Percentiles rank a stretch among this genome's conserved stretches.
phyloP scores from a whole-genome alignment of 2,329 filamentous ascomycete species.

The Monosporascus sp. region DNA sequence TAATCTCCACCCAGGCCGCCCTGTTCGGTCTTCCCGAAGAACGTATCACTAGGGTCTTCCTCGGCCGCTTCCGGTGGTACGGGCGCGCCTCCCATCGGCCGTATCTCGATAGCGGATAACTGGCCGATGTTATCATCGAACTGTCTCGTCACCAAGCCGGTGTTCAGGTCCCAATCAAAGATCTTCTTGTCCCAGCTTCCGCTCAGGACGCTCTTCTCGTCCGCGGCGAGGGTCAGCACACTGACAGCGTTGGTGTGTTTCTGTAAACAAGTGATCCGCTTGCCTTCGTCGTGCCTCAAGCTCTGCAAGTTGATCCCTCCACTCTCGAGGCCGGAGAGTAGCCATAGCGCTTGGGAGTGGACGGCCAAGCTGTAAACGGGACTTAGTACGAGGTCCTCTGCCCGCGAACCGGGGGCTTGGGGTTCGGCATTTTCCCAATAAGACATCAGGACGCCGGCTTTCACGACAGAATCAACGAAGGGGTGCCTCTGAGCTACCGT shows the following conservation, averaged over 20 bases:
- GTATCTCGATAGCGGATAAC: slow-evolving; percentile 80
- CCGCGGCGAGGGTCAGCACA: slow-evolving; percentile 72
- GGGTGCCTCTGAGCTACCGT: slow-evolving; percentile 95
- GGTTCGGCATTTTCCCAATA: slow-evolving; percentile 99
- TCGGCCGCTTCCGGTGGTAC: slow-evolving; percentile 67
- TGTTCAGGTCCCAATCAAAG: slow-evolving; percentile 92
- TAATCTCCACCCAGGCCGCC: slow-evolving; percentile 51
- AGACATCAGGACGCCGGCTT: slow-evolving; percentile 87
- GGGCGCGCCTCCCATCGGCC: slow-evolving; percentile 69
- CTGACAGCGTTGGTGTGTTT: slow-evolving; percentile 90
- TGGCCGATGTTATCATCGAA: slow-evolving; percentile 78
- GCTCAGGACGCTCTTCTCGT: slow-evolving; percentile 82
- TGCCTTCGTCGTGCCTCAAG: slow-evolving; percentile 90
- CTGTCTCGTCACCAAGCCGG: slow-evolving; percentile 65
- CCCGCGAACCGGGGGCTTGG: slow-evolving; percentile 29
- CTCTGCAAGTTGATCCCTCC: slow-evolving; percentile 91
- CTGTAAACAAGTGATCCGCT: slow-evolving; percentile 73
- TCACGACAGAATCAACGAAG: slow-evolving; percentile 95
- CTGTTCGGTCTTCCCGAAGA: slow-evolving; percentile 68
- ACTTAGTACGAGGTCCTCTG: slow-evolving; percentile 63
- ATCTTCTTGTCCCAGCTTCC: slow-evolving; percentile 96
- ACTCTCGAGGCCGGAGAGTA: slow-evolving; percentile 83
- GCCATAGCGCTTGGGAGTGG: slow-evolving; percentile 84
- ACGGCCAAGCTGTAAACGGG: slow-evolving; percentile 93
- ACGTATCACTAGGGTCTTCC: slow-evolving; percentile 60